Evolutionary conservation across 169 alveolate species (phyloP).

Genomic region (Plasmodium relictum): DNA sequence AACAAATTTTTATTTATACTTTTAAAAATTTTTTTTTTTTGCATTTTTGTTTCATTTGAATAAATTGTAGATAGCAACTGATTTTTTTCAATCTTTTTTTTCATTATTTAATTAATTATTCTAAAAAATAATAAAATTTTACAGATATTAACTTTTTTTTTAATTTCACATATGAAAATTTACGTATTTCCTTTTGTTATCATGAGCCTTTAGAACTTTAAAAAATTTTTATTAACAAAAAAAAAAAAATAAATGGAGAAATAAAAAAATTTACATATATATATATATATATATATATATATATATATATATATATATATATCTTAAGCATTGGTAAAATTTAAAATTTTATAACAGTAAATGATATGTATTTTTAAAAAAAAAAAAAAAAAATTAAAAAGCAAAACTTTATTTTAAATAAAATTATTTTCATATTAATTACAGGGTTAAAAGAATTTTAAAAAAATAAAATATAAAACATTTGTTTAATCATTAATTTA

Average conservation of each 20-base stretch:
- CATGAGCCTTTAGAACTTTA: not conserved
- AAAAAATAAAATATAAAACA: no score
- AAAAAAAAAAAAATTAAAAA: no score
- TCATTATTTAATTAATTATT: slow-evolving; percentile 32
- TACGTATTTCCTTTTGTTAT: no score
- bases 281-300: slow-evolving; percentile 19
- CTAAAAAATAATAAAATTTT: not conserved
- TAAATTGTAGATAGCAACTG: not conserved
- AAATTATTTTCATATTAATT: no score
- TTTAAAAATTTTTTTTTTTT: slow-evolving; percentile 12
- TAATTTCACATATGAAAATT: not conserved
- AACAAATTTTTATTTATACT: slow-evolving; percentile 23
- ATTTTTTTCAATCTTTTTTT: slow-evolving; percentile 29
- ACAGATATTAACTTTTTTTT: not conserved
- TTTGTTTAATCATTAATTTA: no score
- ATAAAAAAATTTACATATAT: not conserved
- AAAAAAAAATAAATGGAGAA: no score
- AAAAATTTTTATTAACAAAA: not conserved
- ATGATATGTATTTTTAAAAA: no score
- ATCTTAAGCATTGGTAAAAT: not conserved
- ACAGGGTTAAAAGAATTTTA: no score
- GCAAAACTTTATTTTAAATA: no score
- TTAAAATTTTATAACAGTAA: no score
- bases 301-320: slow-evolving; percentile 10
- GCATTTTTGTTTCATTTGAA: slow-evolving; percentile 42